These are phyloP conservation scores for Carex littledalei DNA, from an alignment of 176 grass and related monocot species.

Conservation along the genomic window DNA sequence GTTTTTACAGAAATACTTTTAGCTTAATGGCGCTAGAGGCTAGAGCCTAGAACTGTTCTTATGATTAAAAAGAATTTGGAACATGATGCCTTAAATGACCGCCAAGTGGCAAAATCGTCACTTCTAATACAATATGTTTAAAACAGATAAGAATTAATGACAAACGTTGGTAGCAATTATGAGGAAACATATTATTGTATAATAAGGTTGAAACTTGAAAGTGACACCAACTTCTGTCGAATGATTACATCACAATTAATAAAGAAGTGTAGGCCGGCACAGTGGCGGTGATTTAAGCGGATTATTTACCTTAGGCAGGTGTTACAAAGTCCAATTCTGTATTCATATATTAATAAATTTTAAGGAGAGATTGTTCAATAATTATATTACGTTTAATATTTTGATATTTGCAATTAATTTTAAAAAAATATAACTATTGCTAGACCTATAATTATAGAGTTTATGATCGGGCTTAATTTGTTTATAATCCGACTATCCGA, in stretches of 20 bases:
- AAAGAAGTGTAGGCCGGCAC: not conserved
- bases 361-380: too few relatives aligned
- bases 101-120: conserved; percentile 8
- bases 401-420: too few relatives aligned
- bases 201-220: not conserved
- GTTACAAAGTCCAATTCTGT: not conserved
- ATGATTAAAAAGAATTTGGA: not conserved
- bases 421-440: too few relatives aligned
- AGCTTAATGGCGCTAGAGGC: not conserved
- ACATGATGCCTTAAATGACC: not conserved
- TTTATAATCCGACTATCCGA: too few relatives aligned
- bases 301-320: not conserved
- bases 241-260: not conserved
- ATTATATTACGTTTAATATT: too few relatives aligned
- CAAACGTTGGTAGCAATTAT: not conserved
- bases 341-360: too few relatives aligned
- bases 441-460: too few relatives aligned
- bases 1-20: not conserved
- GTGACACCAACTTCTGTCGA: not conserved
- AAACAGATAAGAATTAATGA: not conserved
- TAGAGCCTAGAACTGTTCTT: not conserved
- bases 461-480: too few relatives aligned
- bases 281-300: not conserved
- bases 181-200: not conserved
- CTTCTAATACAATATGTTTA: not conserved